Conservation (phyloP, 148 eudicot genomes). For the Pouteria glomerata region DNA sequence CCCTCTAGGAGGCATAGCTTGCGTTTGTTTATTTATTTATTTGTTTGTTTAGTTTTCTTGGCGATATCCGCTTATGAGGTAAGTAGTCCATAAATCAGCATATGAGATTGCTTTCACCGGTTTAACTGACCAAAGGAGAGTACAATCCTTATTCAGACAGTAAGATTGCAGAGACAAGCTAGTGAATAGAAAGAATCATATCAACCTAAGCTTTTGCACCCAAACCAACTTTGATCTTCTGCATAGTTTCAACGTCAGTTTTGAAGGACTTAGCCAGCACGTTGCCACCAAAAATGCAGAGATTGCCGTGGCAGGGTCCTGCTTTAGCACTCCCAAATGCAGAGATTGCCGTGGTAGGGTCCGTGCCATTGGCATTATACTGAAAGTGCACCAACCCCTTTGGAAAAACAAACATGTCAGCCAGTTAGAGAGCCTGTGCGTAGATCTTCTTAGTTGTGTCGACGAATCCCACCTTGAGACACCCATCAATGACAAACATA, state of each 20-base stretch:
- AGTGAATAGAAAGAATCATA: no score
- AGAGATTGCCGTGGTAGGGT: background rate
- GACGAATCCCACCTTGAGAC: constrained; percentile 11
- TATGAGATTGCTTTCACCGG: no score
- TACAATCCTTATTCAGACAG: no score
- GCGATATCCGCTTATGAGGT: no score
- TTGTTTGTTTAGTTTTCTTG: no score
- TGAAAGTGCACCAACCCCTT: constrained; percentile 12
- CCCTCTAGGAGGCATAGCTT: no score
- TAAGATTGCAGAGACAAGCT: no score
- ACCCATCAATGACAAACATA: background rate
- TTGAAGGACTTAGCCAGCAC: constrained; percentile 10
- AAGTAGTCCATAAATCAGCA: no score
- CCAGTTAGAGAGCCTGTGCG: background rate
- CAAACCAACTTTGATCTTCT: constrained; percentile 15
- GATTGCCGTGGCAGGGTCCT: constrained; percentile 3
- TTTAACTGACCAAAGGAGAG: no score
- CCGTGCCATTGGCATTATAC: background rate
- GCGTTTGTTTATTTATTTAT: no score
- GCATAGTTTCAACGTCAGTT: constrained; percentile 12
- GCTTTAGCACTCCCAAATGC: constrained; percentile 13
- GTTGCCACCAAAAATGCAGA: background rate
- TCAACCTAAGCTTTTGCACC: constrained; percentile 3
- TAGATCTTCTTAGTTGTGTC: constrained; percentile 10
- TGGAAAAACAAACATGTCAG: constrained; percentile 9